Conservation (phyloP, 2,329 filamentous ascomycete genomes). For the Bimuria novae-zelandiae region DNA sequence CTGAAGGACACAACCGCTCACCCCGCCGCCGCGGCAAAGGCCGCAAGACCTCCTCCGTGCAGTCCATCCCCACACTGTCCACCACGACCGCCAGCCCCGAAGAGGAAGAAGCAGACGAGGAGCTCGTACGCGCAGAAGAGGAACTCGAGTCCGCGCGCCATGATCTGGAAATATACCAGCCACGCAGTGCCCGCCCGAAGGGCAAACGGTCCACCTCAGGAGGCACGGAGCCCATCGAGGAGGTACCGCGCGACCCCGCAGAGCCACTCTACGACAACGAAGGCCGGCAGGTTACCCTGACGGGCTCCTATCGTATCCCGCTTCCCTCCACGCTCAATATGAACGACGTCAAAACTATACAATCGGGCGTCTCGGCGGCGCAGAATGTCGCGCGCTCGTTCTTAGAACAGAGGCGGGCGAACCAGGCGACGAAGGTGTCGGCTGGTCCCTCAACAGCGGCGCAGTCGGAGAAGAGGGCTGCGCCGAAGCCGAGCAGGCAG, state of each 20-base stretch:
- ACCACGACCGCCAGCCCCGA: slow-evolving; percentile 13
- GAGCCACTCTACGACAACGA: slow-evolving; percentile 3
- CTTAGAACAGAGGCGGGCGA: slow-evolving; percentile 35
- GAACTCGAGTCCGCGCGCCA: slow-evolving; percentile 39
- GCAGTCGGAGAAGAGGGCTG: slow-evolving; percentile 12
- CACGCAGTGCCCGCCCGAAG: slow-evolving; percentile 10
- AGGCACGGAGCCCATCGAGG: slow-evolving; percentile 30
- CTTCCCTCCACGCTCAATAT: slow-evolving; percentile 39
- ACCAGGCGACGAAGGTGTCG: slow-evolving; percentile 2
- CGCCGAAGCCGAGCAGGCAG: slow-evolving; percentile 12
- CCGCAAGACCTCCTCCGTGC: slow-evolving; percentile 30
- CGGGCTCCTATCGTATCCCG: slow-evolving; percentile 43
- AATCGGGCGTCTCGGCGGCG: slow-evolving; percentile 39
- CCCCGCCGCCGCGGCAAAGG: slow-evolving; percentile 40
- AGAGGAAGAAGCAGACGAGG: slow-evolving; percentile 38
- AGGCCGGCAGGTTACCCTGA: slow-evolving; percentile 40
- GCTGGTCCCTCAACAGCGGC: slow-evolving; percentile 1
- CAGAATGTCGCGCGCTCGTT: slow-evolving; percentile 41
- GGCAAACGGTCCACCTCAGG: slow-evolving; percentile 11
- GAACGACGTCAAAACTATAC: slow-evolving; percentile 40
- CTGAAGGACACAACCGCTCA: slow-evolving; percentile 27
- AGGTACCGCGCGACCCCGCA: slow-evolving; percentile 25
- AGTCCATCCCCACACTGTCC: slow-evolving; percentile 26
- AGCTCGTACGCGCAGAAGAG: slow-evolving; percentile 36
- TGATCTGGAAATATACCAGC: slow-evolving; percentile 34